A percentile compares a stretch with the other conserved stretches of the same genome.
phyloP scores from a whole-genome alignment of 2,329 filamentous ascomycete species.

The Fonsecaea monophora region DNA sequence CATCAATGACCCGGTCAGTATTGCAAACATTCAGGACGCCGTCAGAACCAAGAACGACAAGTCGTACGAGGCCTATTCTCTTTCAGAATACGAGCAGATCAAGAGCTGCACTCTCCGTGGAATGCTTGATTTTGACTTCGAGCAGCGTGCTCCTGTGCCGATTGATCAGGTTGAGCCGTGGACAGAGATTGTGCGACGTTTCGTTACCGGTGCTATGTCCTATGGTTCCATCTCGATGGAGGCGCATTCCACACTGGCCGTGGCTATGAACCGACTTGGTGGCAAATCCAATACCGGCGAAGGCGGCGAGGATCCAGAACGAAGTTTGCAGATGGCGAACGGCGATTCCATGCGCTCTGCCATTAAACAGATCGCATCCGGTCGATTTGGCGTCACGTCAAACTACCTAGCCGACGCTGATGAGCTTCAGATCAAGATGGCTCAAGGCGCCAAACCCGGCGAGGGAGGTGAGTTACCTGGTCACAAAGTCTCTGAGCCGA shows the following conservation, averaged over 20 bases:
- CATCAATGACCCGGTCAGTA: conserved; percentile 91
- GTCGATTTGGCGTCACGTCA: conserved; percentile 93
- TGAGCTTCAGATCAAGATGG: conserved; percentile 99
- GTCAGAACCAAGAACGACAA: conserved; percentile 98
- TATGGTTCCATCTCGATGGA: conserved; percentile 99
- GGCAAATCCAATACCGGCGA: conserved; percentile 98
- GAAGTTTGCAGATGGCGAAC: conserved; percentile 83
- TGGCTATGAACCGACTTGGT: conserved; percentile 95
- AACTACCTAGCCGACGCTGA: conserved; percentile 94
- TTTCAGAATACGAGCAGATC: conserved; percentile 92
- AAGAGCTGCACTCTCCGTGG: conserved; percentile 95
- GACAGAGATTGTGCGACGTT: conserved; percentile 96
- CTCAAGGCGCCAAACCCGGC: conserved; percentile 95
- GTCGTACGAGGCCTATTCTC: conserved; percentile 95
- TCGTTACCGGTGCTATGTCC: conserved; percentile 97
- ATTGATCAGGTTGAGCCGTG: conserved; percentile 98
- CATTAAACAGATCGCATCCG: conserved; percentile 96
- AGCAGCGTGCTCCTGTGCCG: conserved; percentile 80
- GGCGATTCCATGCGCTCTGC: conserved; percentile 96
- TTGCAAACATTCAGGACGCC: conserved; percentile 96
- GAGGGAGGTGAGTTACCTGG: conserved; percentile 97
- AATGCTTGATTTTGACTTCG: conserved; percentile 94
- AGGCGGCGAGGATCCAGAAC: conserved; percentile 93
- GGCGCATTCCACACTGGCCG: conserved; percentile 91
- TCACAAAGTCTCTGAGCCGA: conserved; percentile 93